Evolutionary conservation across 441 rosid species (phyloP).

Genomic region (Croton setiger): DNA sequence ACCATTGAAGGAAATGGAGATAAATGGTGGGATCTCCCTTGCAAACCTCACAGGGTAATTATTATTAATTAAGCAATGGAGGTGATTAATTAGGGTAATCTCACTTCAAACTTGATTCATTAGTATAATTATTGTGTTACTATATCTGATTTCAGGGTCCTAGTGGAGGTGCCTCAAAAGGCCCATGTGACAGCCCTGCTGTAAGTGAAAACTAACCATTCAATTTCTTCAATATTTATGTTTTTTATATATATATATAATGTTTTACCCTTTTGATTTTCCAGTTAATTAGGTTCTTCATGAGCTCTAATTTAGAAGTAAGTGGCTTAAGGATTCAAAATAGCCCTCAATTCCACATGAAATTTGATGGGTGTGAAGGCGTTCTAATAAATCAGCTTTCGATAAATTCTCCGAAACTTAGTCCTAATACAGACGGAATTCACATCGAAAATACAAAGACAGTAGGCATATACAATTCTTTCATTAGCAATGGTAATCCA

Average conservation of each 20-base stretch:
- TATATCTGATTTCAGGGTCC: slow-evolving; percentile 54
- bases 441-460: slow-evolving; percentile 74
- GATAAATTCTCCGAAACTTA: slow-evolving; percentile 81
- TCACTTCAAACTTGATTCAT: no score
- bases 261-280: not conserved
- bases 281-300: slow-evolving; percentile 87
- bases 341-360: slow-evolving; percentile 94
- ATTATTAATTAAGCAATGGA: not conserved
- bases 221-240: not conserved
- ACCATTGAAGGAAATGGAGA: slow-evolving; percentile 95
- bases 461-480: slow-evolving; percentile 72
- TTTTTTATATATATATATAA: not conserved
- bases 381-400: slow-evolving; percentile 58
- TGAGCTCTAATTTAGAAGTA: slow-evolving; percentile 80
- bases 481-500: slow-evolving; percentile 69
- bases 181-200: slow-evolving; percentile 84
- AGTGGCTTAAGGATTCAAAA: slow-evolving; percentile 70
- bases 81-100: no score
- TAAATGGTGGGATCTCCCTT: slow-evolving; percentile 98
- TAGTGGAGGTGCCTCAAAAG: slow-evolving; percentile 48
- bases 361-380: slow-evolving; percentile 92
- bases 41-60: slow-evolving; percentile 95
- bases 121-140: no score
- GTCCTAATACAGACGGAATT: slow-evolving; percentile 94
- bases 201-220: slow-evolving; percentile 38